phyloP scores from a whole-genome alignment of 768 basidiomycete genomes.

The Pseudohyphozyma bogoriensis region DNA sequence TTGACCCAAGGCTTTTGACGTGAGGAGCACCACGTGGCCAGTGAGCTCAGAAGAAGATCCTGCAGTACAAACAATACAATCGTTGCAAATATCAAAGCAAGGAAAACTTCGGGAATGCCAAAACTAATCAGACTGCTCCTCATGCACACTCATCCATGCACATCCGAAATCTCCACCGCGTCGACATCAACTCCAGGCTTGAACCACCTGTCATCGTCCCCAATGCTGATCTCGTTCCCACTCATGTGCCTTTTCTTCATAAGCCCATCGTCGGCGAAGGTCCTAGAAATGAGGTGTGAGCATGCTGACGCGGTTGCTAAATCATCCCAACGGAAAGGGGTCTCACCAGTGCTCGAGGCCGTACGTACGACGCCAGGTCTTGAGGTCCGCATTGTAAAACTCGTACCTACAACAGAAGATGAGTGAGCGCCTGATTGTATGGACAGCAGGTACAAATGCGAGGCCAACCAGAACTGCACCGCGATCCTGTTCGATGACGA shows the following conservation, averaged over 20 bases:
- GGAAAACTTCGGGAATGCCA: too few relatives aligned
- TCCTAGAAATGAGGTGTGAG: conserved; percentile 36
- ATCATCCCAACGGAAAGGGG: background rate
- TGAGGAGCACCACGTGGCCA: too few relatives aligned
- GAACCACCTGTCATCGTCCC: conserved; percentile 48
- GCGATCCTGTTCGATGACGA: too few relatives aligned
- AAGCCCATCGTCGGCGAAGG: conserved; percentile 46
- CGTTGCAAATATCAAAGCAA: too few relatives aligned
- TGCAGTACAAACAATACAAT: too few relatives aligned
- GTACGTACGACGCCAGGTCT: conserved; percentile 45
- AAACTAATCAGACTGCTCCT: too few relatives aligned
- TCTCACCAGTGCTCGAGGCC: conserved; percentile 39
- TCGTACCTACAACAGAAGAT: conserved; percentile 44
- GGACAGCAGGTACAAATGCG: background rate
- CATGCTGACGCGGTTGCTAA: background rate
- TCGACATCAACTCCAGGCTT: conserved; percentile 42
- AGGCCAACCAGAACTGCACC: conserved; percentile 43
- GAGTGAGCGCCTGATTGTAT: background rate
- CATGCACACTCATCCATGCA: conserved; percentile 34
- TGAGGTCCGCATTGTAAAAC: conserved; percentile 37
- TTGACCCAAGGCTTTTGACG: too few relatives aligned
- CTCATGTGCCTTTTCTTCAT: conserved; percentile 53
- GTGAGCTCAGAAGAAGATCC: too few relatives aligned
- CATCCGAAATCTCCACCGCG: conserved; percentile 39
- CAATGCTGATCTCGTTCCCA: conserved; percentile 45